phyloP scores from a whole-genome alignment of 2,329 filamentous ascomycete species.

The Clarireedia hainanense region DNA sequence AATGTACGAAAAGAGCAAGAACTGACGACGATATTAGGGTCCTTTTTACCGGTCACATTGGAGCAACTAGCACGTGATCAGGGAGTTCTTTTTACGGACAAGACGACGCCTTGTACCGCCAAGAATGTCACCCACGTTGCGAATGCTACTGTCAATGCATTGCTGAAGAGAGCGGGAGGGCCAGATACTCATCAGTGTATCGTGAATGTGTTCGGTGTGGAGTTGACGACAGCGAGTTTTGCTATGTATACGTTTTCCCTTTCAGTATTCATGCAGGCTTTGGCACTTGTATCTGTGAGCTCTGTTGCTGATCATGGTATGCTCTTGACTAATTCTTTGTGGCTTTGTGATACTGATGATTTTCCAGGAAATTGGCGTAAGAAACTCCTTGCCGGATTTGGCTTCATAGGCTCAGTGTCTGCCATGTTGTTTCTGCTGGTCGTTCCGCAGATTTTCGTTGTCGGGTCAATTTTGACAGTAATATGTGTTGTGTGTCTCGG shows the following conservation, averaged over 20 bases:
- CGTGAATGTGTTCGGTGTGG: constrained; percentile 68
- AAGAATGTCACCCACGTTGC: constrained; percentile 14
- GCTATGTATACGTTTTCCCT: constrained; percentile 97
- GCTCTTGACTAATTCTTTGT: neutral
- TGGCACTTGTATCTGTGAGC: constrained; percentile 91
- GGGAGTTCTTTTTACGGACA: constrained; percentile 76
- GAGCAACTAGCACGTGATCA: constrained; percentile 90
- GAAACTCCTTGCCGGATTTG: constrained; percentile 74
- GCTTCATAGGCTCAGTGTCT: constrained; percentile 68
- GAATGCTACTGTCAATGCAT: constrained; percentile 15
- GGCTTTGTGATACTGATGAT: neutral
- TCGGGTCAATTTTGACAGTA: constrained; percentile 76
- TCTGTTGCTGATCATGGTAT: constrained; percentile 84
- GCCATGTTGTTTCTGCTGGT: constrained; percentile 86
- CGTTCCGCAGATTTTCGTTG: constrained; percentile 62
- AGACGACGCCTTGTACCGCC: constrained; percentile 62
- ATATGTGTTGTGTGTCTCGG: constrained; percentile 90
- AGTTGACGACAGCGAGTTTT: constrained; percentile 93
- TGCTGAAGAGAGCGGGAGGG: constrained; percentile 19
- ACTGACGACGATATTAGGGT: constrained; percentile 45
- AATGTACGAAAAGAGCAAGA: neutral
- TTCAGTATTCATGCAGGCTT: constrained; percentile 78
- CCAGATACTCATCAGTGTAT: constrained; percentile 48
- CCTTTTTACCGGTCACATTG: constrained; percentile 91
- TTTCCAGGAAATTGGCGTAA: constrained; percentile 62